Percentiles rank a stretch among this genome's conserved stretches.
phyloP scores from a whole-genome alignment of 352 stramenopile genomes.

The Vaucheria bursata region DNA sequence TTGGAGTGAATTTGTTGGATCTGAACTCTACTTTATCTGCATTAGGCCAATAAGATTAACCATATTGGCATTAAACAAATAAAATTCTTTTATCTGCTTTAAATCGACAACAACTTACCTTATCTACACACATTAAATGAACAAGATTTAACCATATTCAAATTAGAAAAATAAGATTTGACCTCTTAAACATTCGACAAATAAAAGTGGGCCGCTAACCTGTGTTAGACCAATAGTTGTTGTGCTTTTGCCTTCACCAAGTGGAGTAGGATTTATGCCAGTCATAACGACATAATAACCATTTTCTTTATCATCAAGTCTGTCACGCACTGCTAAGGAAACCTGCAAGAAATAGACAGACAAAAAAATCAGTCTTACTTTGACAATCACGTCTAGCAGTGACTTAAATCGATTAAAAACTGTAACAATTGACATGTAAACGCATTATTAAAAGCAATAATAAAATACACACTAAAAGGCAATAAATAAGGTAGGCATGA shows the following conservation, averaged over 20 bases:
- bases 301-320: slow-evolving; percentile 65
- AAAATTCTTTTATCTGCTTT: no score
- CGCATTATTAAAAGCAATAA: slow-evolving; percentile 6
- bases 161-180: no score
- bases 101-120: no score
- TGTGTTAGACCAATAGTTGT: slow-evolving; percentile 93
- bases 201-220: slow-evolving; percentile 75
- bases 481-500: not conserved
- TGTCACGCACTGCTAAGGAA: slow-evolving; percentile 71
- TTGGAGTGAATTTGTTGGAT: no score
- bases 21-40: no score
- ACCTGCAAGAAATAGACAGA: slow-evolving; percentile 63
- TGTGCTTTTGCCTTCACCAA: slow-evolving; percentile 76
- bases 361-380: slow-evolving; percentile 20
- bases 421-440: not conserved
- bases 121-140: no score
- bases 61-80: no score
- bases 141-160: no score
- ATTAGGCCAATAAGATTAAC: no score
- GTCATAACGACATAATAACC: slow-evolving; percentile 95
- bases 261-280: slow-evolving; percentile 92
- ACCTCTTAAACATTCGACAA: no score
- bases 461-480: slow-evolving; percentile 1
- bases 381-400: no score
- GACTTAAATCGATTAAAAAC: not conserved